A percentile compares a stretch with the other conserved stretches of the same genome.
Evolutionary conservation across 2,329 filamentous ascomycete species (phyloP).

Genomic region (Cordyceps militaris): DNA sequence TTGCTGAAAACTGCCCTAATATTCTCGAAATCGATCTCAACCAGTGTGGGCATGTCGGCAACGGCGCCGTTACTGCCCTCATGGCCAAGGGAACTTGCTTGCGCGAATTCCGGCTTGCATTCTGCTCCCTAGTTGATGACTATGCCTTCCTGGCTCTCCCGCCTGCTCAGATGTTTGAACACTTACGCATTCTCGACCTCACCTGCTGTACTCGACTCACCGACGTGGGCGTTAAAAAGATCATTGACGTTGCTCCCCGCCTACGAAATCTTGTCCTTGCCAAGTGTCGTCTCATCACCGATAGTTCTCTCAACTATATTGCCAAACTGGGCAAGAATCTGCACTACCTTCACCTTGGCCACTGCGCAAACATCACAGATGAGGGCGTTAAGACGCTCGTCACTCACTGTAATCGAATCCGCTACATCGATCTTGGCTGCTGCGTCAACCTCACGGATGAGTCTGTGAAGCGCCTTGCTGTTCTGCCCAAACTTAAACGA

Average conservation of each 20-base stretch:
- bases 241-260: slow-evolving; percentile 78
- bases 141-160: slow-evolving; percentile 79
- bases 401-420: slow-evolving; percentile 80
- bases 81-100: slow-evolving; percentile 72
- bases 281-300: slow-evolving; percentile 90
- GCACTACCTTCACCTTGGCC: slow-evolving; percentile 92
- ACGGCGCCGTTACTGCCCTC: slow-evolving; percentile 74
- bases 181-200: slow-evolving; percentile 85
- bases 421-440: slow-evolving; percentile 97
- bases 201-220: slow-evolving; percentile 81
- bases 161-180: slow-evolving; percentile 64
- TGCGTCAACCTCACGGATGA: slow-evolving; percentile 81
- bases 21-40: slow-evolving; percentile 96
- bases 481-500: slow-evolving; percentile 84
- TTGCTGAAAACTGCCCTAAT: slow-evolving; percentile 82
- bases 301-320: slow-evolving; percentile 80
- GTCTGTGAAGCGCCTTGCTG: slow-evolving; percentile 76
- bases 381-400: slow-evolving; percentile 79
- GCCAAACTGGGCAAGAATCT: slow-evolving; percentile 88
- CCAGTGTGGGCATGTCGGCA: slow-evolving; percentile 73
- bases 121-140: slow-evolving; percentile 79
- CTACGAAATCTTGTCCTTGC: slow-evolving; percentile 88
- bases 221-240: slow-evolving; percentile 80
- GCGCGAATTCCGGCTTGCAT: slow-evolving; percentile 82
- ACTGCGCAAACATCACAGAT: slow-evolving; percentile 88